Base-by-base conservation (phyloP, 2,329 filamentous ascomycete species). In the Domatiomyces globalis region DNA sequence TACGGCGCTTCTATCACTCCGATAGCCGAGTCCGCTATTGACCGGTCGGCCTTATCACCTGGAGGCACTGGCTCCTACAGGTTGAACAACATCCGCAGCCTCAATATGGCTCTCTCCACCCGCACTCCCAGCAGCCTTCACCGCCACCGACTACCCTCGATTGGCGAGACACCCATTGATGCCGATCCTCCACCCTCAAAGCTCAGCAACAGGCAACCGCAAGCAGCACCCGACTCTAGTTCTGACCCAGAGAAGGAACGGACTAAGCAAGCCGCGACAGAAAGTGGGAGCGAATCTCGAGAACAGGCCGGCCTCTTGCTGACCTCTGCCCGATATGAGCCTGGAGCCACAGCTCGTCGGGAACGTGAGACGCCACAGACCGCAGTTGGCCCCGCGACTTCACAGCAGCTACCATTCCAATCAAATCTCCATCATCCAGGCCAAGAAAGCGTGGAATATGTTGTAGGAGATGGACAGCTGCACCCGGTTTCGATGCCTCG, bases 1-100 rank as follows among this genome's bases (percentile, higher is more conserved):
- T 85, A 85, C 53, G 71, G 67, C 8, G 82, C 81, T 1, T 87
- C 84, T n/a, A 78, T 85, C 0, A 96, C 90, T 0, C 90, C 90
- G 0, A 95, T 95, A 61, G 83, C 85, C 1, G 83, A 88, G 58
- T 85, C 84, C 42, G 84, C 84, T 1, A 69, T 82, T 43, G 65
- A 63, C 10, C 73, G 79, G 49, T 79, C 77, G 29, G 76, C 76
- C 6, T 60, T 79, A 12, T 87, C 85, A 20, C 87, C 88, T 0
- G 77, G 78, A 43, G 80, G 78, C 60, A 78, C 72, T 47, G 81
- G 83, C 12, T 78, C 76, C 53, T 77, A 63, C 63, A 74, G 60
- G 65, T 65, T 65, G 61, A 75, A 63, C 19, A 79, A 80, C 61
- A 80, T 78, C 42, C 85, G 83, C 63, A 76, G 75, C 57, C 75